phyloP scores from a whole-genome alignment of 75 land plant genomes.

The Larix kaempferi region DNA sequence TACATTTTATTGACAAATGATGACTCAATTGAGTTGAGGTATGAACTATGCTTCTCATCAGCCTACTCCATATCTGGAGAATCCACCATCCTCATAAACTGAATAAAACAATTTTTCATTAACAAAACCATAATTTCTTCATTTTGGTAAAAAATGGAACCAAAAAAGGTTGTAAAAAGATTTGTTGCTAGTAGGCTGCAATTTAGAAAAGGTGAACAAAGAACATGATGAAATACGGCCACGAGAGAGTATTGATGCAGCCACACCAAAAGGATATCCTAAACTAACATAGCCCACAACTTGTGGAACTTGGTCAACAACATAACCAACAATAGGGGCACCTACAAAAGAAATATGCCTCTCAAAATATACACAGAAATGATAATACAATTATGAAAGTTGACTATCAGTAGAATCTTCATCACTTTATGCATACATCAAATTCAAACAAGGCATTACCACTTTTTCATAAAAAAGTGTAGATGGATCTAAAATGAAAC shows the following conservation, averaged over 20 bases:
- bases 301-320: conserved; percentile 71
- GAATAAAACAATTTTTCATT: not conserved
- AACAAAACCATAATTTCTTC: not conserved
- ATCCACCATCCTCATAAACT: not conserved
- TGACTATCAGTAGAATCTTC: too few relatives aligned
- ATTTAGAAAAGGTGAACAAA: not conserved
- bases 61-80: conserved; percentile 32
- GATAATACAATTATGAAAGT: too few relatives aligned
- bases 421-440: too few relatives aligned
- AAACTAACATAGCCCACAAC: conserved; percentile 87
- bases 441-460: too few relatives aligned
- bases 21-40: conserved; percentile 40
- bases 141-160: not conserved
- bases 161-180: not conserved
- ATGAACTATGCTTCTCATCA: conserved; percentile 47
- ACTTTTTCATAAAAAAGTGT: too few relatives aligned
- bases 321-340: conserved; percentile 92
- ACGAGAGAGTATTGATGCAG: too few relatives aligned
- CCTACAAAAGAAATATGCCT: conserved; percentile 33
- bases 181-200: not conserved
- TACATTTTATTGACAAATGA: conserved; percentile 48
- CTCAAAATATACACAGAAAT: too few relatives aligned
- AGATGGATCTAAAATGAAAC: too few relatives aligned
- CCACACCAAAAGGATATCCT: too few relatives aligned
- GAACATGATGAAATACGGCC: not conserved